Evolutionary conservation across 1,284 basidiomycete species (phyloP).

Genomic region (Ustilago nuda): DNA sequence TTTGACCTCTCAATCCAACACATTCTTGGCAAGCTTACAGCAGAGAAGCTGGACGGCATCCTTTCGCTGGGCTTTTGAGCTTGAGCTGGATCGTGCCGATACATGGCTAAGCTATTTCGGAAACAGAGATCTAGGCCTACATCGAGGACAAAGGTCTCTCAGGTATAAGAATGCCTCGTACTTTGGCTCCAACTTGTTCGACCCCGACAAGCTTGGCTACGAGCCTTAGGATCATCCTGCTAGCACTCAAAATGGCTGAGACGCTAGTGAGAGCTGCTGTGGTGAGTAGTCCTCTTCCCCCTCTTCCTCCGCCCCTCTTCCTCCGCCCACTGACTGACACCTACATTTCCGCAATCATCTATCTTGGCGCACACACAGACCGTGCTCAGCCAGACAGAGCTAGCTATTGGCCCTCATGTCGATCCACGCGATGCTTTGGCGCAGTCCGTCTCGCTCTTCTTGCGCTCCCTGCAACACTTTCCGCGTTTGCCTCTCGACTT

Average conservation of each 20-base stretch:
- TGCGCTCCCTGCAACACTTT: constrained; percentile 22
- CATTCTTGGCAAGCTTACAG: neutral
- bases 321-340: neutral
- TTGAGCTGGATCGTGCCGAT: neutral
- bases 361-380: constrained; percentile 1
- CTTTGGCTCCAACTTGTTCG: neutral
- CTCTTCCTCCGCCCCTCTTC: neutral
- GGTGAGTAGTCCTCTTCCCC: constrained; percentile 7
- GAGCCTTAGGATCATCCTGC: neutral
- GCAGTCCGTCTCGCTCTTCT: constrained; percentile 17
- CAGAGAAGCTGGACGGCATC: neutral
- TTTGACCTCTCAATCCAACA: neutral
- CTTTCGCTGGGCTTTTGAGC: too few relatives aligned
- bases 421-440: constrained; percentile 3
- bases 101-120: neutral
- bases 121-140: neutral
- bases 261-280: constrained; percentile 33
- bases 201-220: neutral
- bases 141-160: neutral
- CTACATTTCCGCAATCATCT: neutral
- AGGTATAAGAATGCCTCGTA: neutral
- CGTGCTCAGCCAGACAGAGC: constrained; percentile 6
- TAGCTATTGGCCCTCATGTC: too few relatives aligned
- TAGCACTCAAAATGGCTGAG: constrained; percentile 10
- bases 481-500: constrained; percentile 18